Percentiles rank a stretch among this genome's conserved stretches.
phyloP scores from a whole-genome alignment of 495 filamentous ascomycete species.

The Thozetella sp. region DNA sequence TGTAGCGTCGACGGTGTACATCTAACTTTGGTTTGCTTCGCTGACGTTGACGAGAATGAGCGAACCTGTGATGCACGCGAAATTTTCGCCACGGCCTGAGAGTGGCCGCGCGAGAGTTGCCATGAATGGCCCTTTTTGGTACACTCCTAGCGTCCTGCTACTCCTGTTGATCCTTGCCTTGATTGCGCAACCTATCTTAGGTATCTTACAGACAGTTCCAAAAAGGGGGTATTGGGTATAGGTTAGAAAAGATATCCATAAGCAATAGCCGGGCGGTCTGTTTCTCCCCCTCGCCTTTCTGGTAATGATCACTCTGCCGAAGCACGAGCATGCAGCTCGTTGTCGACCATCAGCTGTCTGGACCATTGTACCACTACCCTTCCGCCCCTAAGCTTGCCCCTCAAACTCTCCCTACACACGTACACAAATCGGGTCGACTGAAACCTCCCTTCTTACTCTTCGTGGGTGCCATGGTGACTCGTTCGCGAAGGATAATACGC shows the following conservation, averaged over 20 bases:
- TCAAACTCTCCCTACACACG: not conserved
- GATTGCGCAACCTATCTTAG: not conserved
- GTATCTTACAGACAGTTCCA: not conserved
- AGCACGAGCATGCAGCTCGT: not conserved
- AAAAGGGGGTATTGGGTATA: not conserved
- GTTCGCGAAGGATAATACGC: not conserved
- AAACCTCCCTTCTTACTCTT: too few relatives aligned
- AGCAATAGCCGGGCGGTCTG: not conserved
- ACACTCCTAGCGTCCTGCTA: not conserved
- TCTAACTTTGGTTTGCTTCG: too few relatives aligned
- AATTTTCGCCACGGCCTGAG: too few relatives aligned
- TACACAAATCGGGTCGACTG: not conserved
- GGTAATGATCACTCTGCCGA: not conserved
- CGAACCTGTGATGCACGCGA: too few relatives aligned
- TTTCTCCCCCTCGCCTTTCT: not conserved
- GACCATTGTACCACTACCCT: not conserved
- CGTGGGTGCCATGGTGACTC: not conserved
- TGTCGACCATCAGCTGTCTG: not conserved
- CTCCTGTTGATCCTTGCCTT: not conserved
- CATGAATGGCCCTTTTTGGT: not conserved
- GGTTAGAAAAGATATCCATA: not conserved
- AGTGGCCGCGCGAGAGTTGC: too few relatives aligned
- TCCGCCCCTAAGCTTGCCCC: too few relatives aligned
- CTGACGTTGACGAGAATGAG: too few relatives aligned
- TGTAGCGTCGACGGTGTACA: too few relatives aligned